phyloP scores from a whole-genome alignment of 31 red algal species.

The Asparagopsis taxiformis region DNA sequence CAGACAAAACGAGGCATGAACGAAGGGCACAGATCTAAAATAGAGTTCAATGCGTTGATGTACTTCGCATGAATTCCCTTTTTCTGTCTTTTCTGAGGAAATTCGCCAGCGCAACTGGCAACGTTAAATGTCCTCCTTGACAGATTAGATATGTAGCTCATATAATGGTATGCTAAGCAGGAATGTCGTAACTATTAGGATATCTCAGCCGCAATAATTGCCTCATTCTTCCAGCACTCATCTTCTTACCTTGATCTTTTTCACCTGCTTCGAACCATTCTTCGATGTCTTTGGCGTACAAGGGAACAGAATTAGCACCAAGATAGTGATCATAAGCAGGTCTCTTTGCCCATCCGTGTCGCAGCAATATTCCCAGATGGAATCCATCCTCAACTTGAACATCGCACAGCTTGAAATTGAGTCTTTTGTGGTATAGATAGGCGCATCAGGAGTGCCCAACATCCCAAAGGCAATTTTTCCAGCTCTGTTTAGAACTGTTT shows the following conservation, averaged over 20 bases:
- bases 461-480: neutral
- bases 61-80: neutral
- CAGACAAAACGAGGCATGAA: neutral
- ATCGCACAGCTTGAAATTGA: neutral
- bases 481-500: neutral
- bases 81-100: neutral
- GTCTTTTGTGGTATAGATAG: neutral
- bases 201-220: neutral
- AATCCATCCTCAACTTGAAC: neutral
- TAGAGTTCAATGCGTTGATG: neutral
- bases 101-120: neutral
- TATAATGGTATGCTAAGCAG: neutral
- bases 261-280: neutral
- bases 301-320: neutral
- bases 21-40: neutral
- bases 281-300: neutral
- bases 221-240: neutral
- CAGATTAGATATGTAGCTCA: neutral
- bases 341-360: conserved; percentile 7
- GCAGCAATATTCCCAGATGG: neutral
- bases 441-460: conserved; percentile 1
- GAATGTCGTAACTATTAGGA: conserved; percentile 1
- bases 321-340: conserved; percentile 5
- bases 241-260: conserved; percentile 6
- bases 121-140: neutral